Percentiles rank a stretch among this genome's conserved stretches.
These are phyloP conservation scores for Fulvia fulva DNA, from an alignment of 2,329 filamentous ascomycete genomes.

Conservation along the genomic window DNA sequence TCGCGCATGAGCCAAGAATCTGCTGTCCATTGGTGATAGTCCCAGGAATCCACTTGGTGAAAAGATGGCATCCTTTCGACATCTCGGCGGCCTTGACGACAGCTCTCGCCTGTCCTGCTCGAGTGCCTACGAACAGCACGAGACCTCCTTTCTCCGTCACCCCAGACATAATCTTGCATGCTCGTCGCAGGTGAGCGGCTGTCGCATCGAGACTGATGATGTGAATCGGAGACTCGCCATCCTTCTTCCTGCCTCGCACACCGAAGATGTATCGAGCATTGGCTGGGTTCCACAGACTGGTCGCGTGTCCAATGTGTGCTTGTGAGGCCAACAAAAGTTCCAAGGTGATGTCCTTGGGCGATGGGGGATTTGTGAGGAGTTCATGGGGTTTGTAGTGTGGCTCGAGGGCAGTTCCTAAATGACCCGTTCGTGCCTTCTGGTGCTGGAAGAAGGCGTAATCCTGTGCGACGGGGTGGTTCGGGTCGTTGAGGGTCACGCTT, in stretches of 20 bases:
- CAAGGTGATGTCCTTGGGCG: conserved; percentile 75
- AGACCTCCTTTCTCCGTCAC: conserved; percentile 78
- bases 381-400: conserved; percentile 62
- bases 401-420: conserved; percentile 38
- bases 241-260: conserved; percentile 76
- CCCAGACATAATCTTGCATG: conserved; percentile 86
- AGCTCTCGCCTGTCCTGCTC: conserved; percentile 72
- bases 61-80: conserved; percentile 78
- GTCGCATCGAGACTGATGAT: conserved; percentile 90
- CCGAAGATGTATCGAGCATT: conserved; percentile 95
- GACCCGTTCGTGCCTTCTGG: conserved; percentile 36
- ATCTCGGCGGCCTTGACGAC: conserved; percentile 78
- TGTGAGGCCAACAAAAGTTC: conserved; percentile 81
- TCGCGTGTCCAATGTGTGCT: conserved; percentile 85
- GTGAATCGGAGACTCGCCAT: conserved; percentile 27
- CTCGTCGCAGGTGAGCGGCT: conserved; percentile 82
- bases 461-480: conserved; percentile 33
- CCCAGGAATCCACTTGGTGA: conserved; percentile 88
- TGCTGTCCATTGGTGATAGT: conserved; percentile 89
- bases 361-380: conserved; percentile 68
- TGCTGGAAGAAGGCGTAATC: conserved; percentile 43
- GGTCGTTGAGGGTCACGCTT: conserved; percentile 33
- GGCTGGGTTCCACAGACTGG: conserved; percentile 86
- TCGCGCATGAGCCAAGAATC: conserved; percentile 66
- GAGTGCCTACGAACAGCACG: conserved; percentile 85